These are phyloP conservation scores for Rhynchospora pubera DNA, from an alignment of 176 grass and related monocot genomes.

Conservation along the genomic window DNA sequence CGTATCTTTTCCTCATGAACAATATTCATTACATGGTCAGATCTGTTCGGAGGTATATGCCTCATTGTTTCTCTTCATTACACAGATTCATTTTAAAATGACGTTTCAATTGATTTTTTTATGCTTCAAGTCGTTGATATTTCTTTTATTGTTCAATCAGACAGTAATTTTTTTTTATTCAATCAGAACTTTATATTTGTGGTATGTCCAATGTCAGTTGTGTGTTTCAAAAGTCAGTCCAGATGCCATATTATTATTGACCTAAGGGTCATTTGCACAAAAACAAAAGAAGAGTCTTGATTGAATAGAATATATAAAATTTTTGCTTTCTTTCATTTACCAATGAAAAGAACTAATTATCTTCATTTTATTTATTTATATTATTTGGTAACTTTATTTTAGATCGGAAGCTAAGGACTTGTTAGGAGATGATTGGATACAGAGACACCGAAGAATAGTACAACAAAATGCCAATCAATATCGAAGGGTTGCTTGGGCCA, in stretches of 20 bases:
- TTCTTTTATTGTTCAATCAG: not conserved
- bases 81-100: not conserved
- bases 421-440: constrained; percentile 94
- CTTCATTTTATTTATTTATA: not conserved
- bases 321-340: not conserved
- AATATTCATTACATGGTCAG: constrained; percentile 95
- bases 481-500: constrained; percentile 89
- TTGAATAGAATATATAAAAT: not conserved
- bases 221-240: not conserved
- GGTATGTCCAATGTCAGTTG: not conserved
- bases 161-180: not conserved
- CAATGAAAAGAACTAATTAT: not conserved
- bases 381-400: constrained; percentile 19
- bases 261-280: not conserved
- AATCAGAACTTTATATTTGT: not conserved
- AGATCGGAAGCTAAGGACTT: constrained; percentile 94
- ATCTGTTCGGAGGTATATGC: constrained; percentile 70
- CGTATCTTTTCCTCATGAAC: constrained; percentile 91
- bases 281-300: not conserved
- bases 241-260: not conserved
- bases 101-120: not conserved
- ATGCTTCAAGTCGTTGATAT: not conserved
- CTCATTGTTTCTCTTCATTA: not conserved
- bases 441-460: constrained; percentile 87
- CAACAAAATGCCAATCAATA: constrained; percentile 95